Percentiles rank a stretch among this genome's conserved stretches.
These are phyloP conservation scores for Royoungia palumana DNA, from an alignment of 768 basidiomycete species.

Conservation along the genomic window DNA sequence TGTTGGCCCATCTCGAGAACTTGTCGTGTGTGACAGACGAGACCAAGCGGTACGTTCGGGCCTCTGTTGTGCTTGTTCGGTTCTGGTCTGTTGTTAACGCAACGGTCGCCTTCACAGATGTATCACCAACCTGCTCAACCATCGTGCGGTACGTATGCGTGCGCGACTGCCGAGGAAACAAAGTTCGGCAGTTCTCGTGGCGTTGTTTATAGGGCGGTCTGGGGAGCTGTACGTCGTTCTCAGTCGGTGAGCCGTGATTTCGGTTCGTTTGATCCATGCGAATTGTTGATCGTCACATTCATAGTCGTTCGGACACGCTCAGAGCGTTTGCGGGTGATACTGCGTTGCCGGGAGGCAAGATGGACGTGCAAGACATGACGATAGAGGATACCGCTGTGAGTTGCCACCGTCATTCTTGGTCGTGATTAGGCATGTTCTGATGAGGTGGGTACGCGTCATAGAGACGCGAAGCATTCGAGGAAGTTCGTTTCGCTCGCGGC, in stretches of 20 bases:
- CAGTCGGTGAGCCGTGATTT: slow-evolving; percentile 54
- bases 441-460: slow-evolving; percentile 24
- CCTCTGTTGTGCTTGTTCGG: too few species aligned
- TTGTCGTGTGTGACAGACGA: slow-evolving; percentile 17
- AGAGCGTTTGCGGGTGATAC: slow-evolving; percentile 85
- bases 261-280: too few species aligned
- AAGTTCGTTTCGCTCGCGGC: slow-evolving; percentile 38
- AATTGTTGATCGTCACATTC: too few species aligned
- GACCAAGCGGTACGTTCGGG: slow-evolving; percentile 18
- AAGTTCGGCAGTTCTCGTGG: slow-evolving; percentile 76
- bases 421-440: background rate
- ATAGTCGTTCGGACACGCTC: slow-evolving; percentile 69
- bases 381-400: slow-evolving; percentile 78
- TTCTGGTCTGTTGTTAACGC: too few species aligned
- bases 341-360: slow-evolving; percentile 81
- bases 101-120: slow-evolving; percentile 13
- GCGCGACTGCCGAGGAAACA: slow-evolving; percentile 52
- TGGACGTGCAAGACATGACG: slow-evolving; percentile 62
- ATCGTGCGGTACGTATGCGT: slow-evolving; percentile 25
- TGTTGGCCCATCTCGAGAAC: slow-evolving; percentile 9
- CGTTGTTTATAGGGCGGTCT: slow-evolving; percentile 77
- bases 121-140: slow-evolving; percentile 23
- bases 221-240: slow-evolving; percentile 86
- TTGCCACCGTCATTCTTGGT: background rate
- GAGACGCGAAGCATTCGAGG: slow-evolving; percentile 89